Conservation (phyloP, 139 green algal genomes). For the Tetraselmis chui region DNA sequence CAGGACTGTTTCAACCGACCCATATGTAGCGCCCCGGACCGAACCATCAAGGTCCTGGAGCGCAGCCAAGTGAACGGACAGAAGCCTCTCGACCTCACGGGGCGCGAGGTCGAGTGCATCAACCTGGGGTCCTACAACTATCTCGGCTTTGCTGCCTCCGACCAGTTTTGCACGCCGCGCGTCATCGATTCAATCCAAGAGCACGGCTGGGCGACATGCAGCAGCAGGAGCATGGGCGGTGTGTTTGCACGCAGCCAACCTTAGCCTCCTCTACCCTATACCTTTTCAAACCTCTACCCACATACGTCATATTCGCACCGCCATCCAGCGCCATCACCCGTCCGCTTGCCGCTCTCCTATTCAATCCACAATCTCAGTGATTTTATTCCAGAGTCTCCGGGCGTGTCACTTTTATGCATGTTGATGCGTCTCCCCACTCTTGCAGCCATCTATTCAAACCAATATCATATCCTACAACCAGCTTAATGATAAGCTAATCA, state of each 20-base stretch:
- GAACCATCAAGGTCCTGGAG: slow-evolving; percentile 88
- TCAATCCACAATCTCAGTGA: too few species aligned
- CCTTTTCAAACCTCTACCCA: too few species aligned
- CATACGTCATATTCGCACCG: too few species aligned
- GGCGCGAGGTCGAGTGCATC: slow-evolving; percentile 54
- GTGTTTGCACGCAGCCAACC: not conserved
- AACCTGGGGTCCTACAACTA: slow-evolving; percentile 99
- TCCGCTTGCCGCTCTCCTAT: too few species aligned
- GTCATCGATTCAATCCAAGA: slow-evolving; percentile 59
- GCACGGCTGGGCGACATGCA: slow-evolving; percentile 58
- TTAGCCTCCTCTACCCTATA: too few species aligned
- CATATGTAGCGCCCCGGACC: slow-evolving; percentile 77
- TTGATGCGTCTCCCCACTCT: too few species aligned
- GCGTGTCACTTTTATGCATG: too few species aligned
- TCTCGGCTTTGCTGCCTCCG: slow-evolving; percentile 88
- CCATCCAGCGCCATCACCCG: too few species aligned
- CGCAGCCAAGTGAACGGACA: slow-evolving; percentile 45
- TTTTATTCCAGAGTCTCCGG: too few species aligned
- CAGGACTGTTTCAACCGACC: slow-evolving; percentile 94
- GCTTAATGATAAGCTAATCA: too few species aligned
- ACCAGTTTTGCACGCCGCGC: slow-evolving; percentile 89
- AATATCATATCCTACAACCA: too few species aligned
- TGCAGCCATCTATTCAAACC: too few species aligned
- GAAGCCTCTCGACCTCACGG: slow-evolving; percentile 55
- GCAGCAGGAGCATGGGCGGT: slow-evolving; percentile 5